Conservation (phyloP, 139 green algal genomes). For the Haematococcus lacustris region DNA sequence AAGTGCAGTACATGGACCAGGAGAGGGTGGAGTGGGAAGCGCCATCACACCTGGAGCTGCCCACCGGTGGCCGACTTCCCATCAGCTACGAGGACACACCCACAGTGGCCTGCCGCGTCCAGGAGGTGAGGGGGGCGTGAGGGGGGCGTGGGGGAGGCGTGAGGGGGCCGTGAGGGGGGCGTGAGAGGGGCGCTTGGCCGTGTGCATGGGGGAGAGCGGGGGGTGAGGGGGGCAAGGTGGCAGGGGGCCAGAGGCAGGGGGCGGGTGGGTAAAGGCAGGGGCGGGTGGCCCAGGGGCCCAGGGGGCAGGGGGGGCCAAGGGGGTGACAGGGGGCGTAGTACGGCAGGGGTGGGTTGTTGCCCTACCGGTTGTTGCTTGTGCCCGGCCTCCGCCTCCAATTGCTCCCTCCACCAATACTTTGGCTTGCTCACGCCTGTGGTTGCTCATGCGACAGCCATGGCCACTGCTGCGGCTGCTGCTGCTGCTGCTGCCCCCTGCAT, state of each 20-base stretch:
- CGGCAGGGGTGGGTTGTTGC: no score
- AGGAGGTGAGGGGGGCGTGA: constrained; percentile 5
- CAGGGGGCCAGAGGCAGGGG: not conserved
- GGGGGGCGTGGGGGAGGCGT: no score
- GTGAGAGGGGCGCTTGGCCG: not conserved
- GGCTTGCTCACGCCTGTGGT: no score
- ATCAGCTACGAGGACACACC: constrained; percentile 33
- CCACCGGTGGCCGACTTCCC: constrained; percentile 19
- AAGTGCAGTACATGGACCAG: constrained; percentile 9
- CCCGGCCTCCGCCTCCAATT: no score
- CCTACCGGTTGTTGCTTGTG: no score
- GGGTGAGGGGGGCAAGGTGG: not conserved
- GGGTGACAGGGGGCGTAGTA: no score
- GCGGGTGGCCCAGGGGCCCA: not conserved
- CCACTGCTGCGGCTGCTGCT: no score
- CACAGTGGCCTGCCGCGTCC: constrained; percentile 13
- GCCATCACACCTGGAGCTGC: constrained; percentile 31
- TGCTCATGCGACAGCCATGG: no score
- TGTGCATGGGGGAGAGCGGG: not conserved
- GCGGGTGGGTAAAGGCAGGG: not conserved
- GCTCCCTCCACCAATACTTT: no score
- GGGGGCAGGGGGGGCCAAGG: no score
- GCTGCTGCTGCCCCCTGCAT: no score
- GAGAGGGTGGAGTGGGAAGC: constrained; percentile 28
- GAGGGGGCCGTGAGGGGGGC: not conserved